Evolutionary conservation across 257 asterid genomes (phyloP).

Genomic region (Dorcoceras hygrometricum): DNA sequence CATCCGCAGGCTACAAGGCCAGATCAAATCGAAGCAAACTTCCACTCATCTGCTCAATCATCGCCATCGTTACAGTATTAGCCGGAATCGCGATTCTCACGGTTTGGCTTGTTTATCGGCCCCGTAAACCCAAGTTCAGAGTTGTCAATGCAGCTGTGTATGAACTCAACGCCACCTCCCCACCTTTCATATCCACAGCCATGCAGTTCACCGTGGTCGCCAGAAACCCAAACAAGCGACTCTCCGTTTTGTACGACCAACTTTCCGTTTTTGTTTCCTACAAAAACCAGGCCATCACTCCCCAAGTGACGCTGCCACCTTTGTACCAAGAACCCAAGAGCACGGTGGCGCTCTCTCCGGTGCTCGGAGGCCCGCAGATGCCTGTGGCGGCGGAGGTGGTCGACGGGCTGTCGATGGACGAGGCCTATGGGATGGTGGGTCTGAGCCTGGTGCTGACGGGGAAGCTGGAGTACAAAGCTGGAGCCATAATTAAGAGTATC

Average conservation of each 20-base stretch:
- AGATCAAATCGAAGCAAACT: conserved; percentile 20
- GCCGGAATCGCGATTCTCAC: conserved; percentile 45
- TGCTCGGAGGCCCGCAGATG: conserved; percentile 47
- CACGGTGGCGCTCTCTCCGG: conserved; percentile 63
- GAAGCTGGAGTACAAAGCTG: conserved; percentile 45
- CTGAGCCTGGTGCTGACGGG: conserved; percentile 50
- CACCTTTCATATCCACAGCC: conserved; percentile 42
- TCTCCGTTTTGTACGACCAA: conserved; percentile 44
- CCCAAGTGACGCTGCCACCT: conserved; percentile 49
- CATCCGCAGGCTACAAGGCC: neutral
- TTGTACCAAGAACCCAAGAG: conserved; percentile 44
- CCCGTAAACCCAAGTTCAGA: conserved; percentile 50
- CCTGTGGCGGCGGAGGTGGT: conserved; percentile 49
- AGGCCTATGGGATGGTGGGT: conserved; percentile 55
- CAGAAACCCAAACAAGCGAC: conserved; percentile 58
- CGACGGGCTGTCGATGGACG: conserved; percentile 40
- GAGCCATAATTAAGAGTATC: conserved; percentile 23
- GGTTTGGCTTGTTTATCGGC: conserved; percentile 55
- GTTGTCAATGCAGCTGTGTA: conserved; percentile 53
- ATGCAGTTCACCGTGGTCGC: conserved; percentile 59
- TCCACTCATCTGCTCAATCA: conserved; percentile 23
- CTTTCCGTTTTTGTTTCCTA: conserved; percentile 51
- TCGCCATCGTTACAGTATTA: conserved; percentile 32
- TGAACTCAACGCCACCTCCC: conserved; percentile 42
- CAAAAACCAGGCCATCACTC: conserved; percentile 50